Conservation (phyloP, 2,329 filamentous ascomycete species). For the Fulvia fulva region DNA sequence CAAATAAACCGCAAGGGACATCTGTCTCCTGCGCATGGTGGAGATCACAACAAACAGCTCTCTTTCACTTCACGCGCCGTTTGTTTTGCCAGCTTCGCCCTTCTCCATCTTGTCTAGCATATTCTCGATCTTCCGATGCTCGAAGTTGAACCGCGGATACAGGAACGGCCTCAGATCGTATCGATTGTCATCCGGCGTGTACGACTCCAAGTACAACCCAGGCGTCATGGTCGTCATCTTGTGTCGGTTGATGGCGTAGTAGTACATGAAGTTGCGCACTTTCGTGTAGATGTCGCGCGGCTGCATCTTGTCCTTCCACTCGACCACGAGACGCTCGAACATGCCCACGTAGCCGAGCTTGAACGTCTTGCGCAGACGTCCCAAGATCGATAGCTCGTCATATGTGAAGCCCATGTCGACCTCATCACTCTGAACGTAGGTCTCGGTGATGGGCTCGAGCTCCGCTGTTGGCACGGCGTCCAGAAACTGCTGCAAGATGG, state of each 20-base stretch:
- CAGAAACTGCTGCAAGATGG: constrained; percentile 64
- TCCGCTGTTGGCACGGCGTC: constrained; percentile 50
- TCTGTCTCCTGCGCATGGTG: neutral
- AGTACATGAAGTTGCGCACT: constrained; percentile 49
- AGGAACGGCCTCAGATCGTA: constrained; percentile 56
- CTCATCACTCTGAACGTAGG: constrained; percentile 58
- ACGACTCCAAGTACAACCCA: constrained; percentile 51
- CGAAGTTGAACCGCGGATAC: constrained; percentile 48
- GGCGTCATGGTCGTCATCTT: constrained; percentile 61
- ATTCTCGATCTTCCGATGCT: constrained; percentile 48
- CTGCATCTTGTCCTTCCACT: constrained; percentile 42
- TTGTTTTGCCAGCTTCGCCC: constrained; percentile 13
- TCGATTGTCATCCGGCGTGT: constrained; percentile 50
- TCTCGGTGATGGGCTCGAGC: constrained; percentile 60
- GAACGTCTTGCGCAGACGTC: constrained; percentile 52
- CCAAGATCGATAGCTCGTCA: constrained; percentile 51
- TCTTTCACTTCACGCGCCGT: neutral
- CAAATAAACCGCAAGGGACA: neutral
- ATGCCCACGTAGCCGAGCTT: constrained; percentile 54
- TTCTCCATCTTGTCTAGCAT: constrained; percentile 39
- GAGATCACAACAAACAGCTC: neutral
- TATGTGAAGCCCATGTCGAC: constrained; percentile 54
- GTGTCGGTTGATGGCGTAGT: constrained; percentile 62
- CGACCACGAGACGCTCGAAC: constrained; percentile 51
- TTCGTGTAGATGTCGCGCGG: constrained; percentile 35